These are phyloP conservation scores for Sclerotinia borealis DNA, from an alignment of 2,329 filamentous ascomycete genomes.

Conservation along the genomic window DNA sequence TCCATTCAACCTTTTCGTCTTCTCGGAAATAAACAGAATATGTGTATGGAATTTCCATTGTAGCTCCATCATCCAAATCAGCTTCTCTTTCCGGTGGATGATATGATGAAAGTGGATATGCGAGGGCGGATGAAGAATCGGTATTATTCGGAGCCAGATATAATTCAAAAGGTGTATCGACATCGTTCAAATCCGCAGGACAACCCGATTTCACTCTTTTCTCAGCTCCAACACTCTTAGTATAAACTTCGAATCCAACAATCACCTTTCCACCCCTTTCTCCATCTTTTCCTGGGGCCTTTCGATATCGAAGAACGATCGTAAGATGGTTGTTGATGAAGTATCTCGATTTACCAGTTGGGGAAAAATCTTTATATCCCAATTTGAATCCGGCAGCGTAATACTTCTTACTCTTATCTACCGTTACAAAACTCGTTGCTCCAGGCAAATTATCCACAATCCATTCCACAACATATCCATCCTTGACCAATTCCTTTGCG, in stretches of 20 bases:
- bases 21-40: conserved; percentile 90
- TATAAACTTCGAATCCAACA: conserved; percentile 84
- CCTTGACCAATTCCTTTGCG: conserved; percentile 65
- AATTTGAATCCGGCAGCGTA: conserved; percentile 88
- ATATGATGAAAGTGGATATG: conserved; percentile 55
- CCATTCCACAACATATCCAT: conserved; percentile 87
- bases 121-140: conserved; percentile 37
- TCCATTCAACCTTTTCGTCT: conserved; percentile 74
- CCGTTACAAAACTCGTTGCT: conserved; percentile 80
- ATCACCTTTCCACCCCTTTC: conserved; percentile 70
- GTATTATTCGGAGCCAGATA: conserved; percentile 59
- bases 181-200: conserved; percentile 57
- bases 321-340: conserved; percentile 87
- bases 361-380: conserved; percentile 64
- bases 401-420: conserved; percentile 79
- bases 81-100: conserved; percentile 46
- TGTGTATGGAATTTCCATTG: conserved; percentile 70
- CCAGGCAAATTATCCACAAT: conserved; percentile 89
- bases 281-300: conserved; percentile 62
- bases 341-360: conserved; percentile 55
- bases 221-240: conserved; percentile 67
- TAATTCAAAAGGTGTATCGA: conserved; percentile 62
- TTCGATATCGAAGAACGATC: conserved; percentile 72
- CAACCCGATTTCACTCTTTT: conserved; percentile 59
- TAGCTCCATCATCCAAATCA: conserved; percentile 58